Conservation (phyloP, 345 rosid genomes). For the Hibiscus syriacus region DNA sequence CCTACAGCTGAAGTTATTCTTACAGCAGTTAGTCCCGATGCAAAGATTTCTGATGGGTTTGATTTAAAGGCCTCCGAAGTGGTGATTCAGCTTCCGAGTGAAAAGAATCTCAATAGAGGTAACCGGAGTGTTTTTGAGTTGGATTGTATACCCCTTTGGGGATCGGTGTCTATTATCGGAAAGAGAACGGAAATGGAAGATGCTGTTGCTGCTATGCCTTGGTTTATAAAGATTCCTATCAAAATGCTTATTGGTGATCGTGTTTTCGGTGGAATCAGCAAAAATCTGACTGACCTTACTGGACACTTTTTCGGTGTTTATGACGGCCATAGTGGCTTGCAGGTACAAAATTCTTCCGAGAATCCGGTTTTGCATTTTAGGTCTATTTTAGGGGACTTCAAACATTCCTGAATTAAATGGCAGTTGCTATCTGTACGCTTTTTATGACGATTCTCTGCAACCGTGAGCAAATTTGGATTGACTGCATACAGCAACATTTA, state of each 20-base stretch:
- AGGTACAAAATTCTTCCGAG: conserved; percentile 37
- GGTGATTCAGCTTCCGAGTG: conserved; percentile 53
- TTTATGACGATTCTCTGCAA: not conserved
- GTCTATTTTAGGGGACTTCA: not conserved
- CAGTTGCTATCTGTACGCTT: not conserved
- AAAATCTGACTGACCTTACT: conserved; percentile 52
- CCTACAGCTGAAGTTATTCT: conserved; percentile 57
- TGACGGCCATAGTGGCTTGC: conserved; percentile 95
- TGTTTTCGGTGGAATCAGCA: conserved; percentile 50
- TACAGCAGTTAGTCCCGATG: conserved; percentile 35
- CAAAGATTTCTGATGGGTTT: conserved; percentile 32
- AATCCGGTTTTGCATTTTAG: not conserved
- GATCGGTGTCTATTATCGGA: conserved; percentile 62
- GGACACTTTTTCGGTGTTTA: conserved; percentile 89
- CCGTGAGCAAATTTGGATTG: conserved; percentile 39
- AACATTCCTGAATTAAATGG: not conserved
- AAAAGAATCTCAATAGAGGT: conserved; percentile 40
- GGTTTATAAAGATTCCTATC: conserved; percentile 63
- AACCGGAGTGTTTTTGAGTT: conserved; percentile 65
- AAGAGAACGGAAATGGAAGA: conserved; percentile 95
- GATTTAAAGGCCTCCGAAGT: conserved; percentile 43
- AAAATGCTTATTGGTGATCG: conserved; percentile 64
- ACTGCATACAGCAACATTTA: too few relatives aligned
- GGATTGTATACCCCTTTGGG: conserved; percentile 89
- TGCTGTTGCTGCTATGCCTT: conserved; percentile 54